Base-by-base conservation (phyloP, 108 stramenopile genomes). In the Cyclotella atomus region DNA sequence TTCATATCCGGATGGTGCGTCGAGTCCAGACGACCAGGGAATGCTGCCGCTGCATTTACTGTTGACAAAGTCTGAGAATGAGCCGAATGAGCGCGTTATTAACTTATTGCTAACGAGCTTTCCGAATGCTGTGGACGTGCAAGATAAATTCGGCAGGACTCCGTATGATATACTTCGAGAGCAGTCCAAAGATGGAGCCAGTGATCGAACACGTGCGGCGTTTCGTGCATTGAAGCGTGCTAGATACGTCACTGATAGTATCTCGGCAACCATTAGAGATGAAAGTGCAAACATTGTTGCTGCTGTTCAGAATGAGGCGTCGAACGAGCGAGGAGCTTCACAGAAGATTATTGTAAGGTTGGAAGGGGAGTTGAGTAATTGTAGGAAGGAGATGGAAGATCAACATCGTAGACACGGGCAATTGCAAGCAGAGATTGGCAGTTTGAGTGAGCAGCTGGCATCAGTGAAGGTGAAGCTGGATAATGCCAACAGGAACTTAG, bases 341-440 rank as follows among this genome's bases (percentile, higher is more conserved):
- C 85, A 86, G 34, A 68, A 68, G 43, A 83, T 81, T 35, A 84
- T 86, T 59, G 61, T 84, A 10, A 59, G 83, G 28, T 56, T 86
- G 27, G 85, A 86, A 25, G 76, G 82, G 38, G 83, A 86, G 33
- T 46, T 86, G 24, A 83, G 34, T 34, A 70, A 61, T 25, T 54
- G 43, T 59, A 53, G 69, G 33, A 70, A 79, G 32, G 57, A 86
- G 61, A 62, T 76, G 32, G 83, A 82, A 4, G 69, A 70, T 3
- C 44, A 71, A 68, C 71, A 62, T 30, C 44, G 30, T 28, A 52
- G 65, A 12, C 59, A 68, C 30, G 49, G 24, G 30, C 46, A 70
- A 1, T 47, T 52, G 24, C 70, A 81, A 56, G 67, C 60, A 19
- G 79, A 71, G 32, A 59, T 75, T 9, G 35, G 57, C 14, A 38